Evolutionary conservation across 202 grass and related monocot genomes (phyloP).

Genomic region (Schoenoplectus tabernaemontani): DNA sequence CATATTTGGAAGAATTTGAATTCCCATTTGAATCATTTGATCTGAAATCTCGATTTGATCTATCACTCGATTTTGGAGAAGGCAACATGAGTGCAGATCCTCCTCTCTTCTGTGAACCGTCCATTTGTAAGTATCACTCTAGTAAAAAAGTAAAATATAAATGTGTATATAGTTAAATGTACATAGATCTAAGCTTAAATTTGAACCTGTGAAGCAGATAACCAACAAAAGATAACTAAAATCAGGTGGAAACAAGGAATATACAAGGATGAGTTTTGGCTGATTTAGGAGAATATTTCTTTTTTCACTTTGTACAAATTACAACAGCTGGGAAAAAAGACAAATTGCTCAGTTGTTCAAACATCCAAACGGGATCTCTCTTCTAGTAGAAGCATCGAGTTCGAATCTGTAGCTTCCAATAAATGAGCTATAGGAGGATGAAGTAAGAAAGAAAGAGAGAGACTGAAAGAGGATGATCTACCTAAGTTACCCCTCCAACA

Average conservation of each 20-base stretch:
- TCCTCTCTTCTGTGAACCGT: conserved; percentile 48
- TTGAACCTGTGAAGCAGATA: conserved; percentile 6
- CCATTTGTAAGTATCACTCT: conserved; percentile 49
- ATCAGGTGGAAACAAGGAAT: conserved; percentile 20
- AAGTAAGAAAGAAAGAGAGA: background rate
- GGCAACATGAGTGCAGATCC: conserved; percentile 46
- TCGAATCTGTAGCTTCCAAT: conserved; percentile 15
- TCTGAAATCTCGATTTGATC: conserved; percentile 54
- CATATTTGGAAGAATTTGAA: conserved; percentile 40
- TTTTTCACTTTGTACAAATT: background rate
- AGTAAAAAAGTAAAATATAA: conserved; percentile 23
- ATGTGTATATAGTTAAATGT: conserved; percentile 5
- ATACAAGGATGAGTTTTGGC: background rate
- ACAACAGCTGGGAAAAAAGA: conserved; percentile 13
- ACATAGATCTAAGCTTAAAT: conserved; percentile 9
- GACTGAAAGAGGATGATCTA: background rate
- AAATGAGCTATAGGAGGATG: conserved; percentile 2
- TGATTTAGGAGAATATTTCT: conserved; percentile 2
- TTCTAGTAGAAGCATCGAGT: conserved; percentile 16
- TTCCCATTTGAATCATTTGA: conserved; percentile 52
- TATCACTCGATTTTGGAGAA: conserved; percentile 70
- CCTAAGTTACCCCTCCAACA: background rate
- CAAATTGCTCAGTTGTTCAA: conserved; percentile 12
- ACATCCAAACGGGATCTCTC: conserved; percentile 40
- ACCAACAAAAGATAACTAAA: conserved; percentile 13